Base-by-base conservation (phyloP, 2,329 filamentous ascomycete genomes). In the Pseudopithomyces chartarum region DNA sequence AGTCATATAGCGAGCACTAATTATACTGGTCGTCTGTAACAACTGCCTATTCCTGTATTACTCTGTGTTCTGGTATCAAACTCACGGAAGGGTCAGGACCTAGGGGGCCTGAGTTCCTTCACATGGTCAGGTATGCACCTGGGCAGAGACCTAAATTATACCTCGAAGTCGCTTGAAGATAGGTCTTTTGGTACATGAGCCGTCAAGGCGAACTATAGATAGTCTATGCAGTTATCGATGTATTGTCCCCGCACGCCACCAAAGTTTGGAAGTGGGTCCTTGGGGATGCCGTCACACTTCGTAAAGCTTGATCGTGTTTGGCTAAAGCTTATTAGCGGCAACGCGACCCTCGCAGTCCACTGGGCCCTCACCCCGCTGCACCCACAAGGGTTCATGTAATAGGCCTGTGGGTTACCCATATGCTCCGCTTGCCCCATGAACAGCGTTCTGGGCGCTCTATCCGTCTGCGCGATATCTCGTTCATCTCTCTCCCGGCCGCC, bases 311-410 rank as follows among this genome's bases (percentile, higher is more conserved):
- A 47, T 47, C 32, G 45, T 29, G 45, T 23, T 13, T 36, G 17
- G 32, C 32, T 32, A 32, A 19, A 34, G 45, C n/a, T 47, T 47
- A 8, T 22, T 38, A 48, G 45, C 45, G 29, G 45, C 45, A 36
- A 26, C 40, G 40, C 20, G 40, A n/a, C 2, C 40, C 23, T 40
- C 17, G 38, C 26, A 33, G 4, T 17, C 43, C 15, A 29, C 43
- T 15, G 19, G n/a, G 17, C 13, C n/a, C 17, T 26, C 32, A 23
- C 45, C 32, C 32, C 33, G 32, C 6, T n/a, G 11, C 32, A 5
- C 36, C 45, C 45, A 29, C 32, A 17, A 36, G 45, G 45, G 45
- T 48, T 33, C 45, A 36, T 48, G 22, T 36, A 33, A 48, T 48
- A 36, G 45, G 45, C n/a, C 32, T 36, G 36, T 36, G 32, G 23